These are phyloP conservation scores for Blastobotrys niveus DNA, from an alignment of 1,139 yeast genomes.

Conservation along the genomic window DNA sequence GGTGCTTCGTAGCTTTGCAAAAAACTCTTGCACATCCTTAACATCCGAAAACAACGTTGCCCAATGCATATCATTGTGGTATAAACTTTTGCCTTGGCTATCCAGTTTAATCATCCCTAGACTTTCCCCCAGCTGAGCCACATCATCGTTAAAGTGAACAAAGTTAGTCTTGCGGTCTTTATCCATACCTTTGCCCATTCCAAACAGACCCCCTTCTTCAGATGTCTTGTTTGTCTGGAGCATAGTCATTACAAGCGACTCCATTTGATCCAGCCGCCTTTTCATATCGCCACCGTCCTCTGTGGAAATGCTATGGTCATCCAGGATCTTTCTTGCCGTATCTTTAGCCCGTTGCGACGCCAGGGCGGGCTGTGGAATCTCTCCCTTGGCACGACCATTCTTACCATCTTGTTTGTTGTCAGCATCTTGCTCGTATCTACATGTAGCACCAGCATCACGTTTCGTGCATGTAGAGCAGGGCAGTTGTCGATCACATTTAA, in stretches of 20 bases:
- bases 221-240: conserved; percentile 15
- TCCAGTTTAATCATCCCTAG: conserved; percentile 36
- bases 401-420: conserved; percentile 7
- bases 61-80: conserved; percentile 38
- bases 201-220: conserved; percentile 15
- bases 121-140: conserved; percentile 29
- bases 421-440: conserved; percentile 13
- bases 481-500: conserved; percentile 34
- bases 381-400: not conserved
- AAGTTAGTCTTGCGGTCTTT: not conserved
- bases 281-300: conserved; percentile 21
- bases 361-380: conserved; percentile 4
- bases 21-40: conserved; percentile 29
- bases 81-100: conserved; percentile 31
- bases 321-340: not conserved
- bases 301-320: not conserved
- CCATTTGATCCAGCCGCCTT: conserved; percentile 31
- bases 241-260: conserved; percentile 28
- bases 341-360: not conserved
- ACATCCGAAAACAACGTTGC: conserved; percentile 32
- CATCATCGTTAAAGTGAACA: conserved; percentile 11
- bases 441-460: conserved; percentile 24
- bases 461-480: conserved; percentile 35
- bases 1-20: conserved; percentile 13
- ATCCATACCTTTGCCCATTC: conserved; percentile 4